phyloP scores from a whole-genome alignment of 345 rosid genomes.

The Jatropha curcas region DNA sequence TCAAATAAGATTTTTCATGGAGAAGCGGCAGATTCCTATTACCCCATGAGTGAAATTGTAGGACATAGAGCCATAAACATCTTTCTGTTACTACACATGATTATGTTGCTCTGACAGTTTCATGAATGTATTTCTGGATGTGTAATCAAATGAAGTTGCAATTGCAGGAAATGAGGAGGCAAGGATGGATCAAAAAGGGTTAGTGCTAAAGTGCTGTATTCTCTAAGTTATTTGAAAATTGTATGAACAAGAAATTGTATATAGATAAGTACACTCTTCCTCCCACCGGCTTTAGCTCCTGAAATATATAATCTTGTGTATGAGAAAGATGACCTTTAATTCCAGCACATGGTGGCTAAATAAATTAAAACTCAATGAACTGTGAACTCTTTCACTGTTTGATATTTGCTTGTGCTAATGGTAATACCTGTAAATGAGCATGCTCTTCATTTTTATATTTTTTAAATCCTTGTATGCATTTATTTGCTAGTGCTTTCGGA shows the following conservation, averaged over 20 bases:
- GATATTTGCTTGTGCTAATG: background rate
- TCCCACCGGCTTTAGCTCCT: slow-evolving; percentile 26
- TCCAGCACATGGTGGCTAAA: slow-evolving; percentile 37
- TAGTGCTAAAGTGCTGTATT: slow-evolving; percentile 72
- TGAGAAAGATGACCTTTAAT: slow-evolving; percentile 26
- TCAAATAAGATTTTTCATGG: too few species aligned
- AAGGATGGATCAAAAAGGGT: slow-evolving; percentile 79
- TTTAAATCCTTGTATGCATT: background rate
- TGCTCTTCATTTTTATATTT: background rate
- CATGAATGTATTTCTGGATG: background rate
- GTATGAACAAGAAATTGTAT: slow-evolving; percentile 33
- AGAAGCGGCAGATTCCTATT: too few species aligned
- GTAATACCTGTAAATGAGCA: background rate
- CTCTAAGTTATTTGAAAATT: slow-evolving; percentile 39
- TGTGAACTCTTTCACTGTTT: background rate
- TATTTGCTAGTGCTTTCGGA: background rate
- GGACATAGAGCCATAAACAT: background rate
- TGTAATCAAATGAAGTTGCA: slow-evolving; percentile 4
- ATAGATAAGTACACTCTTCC: slow-evolving; percentile 32
- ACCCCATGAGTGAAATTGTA: background rate
- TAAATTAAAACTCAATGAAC: slow-evolving; percentile 27
- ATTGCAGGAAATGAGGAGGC: slow-evolving; percentile 84
- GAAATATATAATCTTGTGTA: slow-evolving; percentile 18
- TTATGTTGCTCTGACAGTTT: background rate
- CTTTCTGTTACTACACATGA: background rate